These are phyloP conservation scores for Paramecium biaurelia DNA, from an alignment of 73 alveolate species.

Conservation along the genomic window DNA sequence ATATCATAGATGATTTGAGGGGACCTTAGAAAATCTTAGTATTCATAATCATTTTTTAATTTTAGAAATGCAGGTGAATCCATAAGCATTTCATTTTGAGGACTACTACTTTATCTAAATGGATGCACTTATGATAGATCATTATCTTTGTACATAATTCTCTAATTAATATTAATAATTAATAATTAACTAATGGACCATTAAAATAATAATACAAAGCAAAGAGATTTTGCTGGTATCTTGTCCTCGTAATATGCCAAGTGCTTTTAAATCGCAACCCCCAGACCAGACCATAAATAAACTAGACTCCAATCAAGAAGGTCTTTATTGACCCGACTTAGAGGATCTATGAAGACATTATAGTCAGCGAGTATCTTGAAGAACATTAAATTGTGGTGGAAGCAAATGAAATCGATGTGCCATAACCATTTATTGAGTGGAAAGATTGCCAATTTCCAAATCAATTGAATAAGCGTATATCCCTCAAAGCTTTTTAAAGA, in stretches of 20 bases:
- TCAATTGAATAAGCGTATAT: slow-evolving; percentile 40
- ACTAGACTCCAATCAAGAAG: neutral
- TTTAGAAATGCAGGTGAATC: neutral
- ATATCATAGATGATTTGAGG: neutral
- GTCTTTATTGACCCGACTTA: slow-evolving; percentile 25
- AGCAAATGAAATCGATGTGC: neutral
- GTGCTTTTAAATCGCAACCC: slow-evolving; percentile 28
- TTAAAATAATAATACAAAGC: neutral
- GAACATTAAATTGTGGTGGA: neutral
- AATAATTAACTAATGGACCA: slow-evolving; percentile 3
- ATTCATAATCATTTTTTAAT: neutral
- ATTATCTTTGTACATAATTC: neutral
- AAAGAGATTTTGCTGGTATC: slow-evolving; percentile 25
- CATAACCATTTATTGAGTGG: slow-evolving; percentile 41
- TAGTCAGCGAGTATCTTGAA: neutral
- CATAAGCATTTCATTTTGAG: neutral
- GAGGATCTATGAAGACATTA: neutral
- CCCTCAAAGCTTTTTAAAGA: slow-evolving; percentile 70
- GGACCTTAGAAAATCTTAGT: neutral
- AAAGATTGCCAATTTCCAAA: slow-evolving; percentile 31
- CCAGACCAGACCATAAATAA: neutral
- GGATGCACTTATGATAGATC: neutral
- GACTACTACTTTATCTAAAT: neutral
- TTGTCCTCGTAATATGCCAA: neutral
- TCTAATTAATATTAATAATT: neutral